Percentiles rank a stretch among this genome's conserved stretches.
phyloP scores from a whole-genome alignment of 2,329 filamentous ascomycete genomes.

The Ascosphaera apis region DNA sequence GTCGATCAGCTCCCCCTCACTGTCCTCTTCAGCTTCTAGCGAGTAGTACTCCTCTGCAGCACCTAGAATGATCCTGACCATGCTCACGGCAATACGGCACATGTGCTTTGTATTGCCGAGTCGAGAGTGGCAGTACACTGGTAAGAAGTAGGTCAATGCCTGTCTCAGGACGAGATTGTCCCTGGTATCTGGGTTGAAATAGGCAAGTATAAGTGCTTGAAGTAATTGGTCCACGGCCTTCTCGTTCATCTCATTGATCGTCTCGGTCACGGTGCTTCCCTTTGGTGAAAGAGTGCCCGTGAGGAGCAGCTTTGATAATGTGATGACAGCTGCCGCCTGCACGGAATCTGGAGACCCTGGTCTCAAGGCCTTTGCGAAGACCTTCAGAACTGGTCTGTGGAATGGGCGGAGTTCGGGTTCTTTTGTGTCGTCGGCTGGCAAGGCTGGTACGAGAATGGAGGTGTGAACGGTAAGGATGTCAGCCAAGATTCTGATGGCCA shows the following conservation, averaged over 20 bases:
- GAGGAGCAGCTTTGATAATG: slow-evolving; percentile 68
- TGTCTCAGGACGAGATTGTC: slow-evolving; percentile 66
- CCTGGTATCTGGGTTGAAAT: slow-evolving; percentile 68
- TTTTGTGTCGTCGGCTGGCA: slow-evolving; percentile 17
- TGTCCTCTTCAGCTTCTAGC: slow-evolving; percentile 48
- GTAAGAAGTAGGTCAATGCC: slow-evolving; percentile 77
- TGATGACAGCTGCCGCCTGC: slow-evolving; percentile 58
- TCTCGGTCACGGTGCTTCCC: slow-evolving; percentile 29
- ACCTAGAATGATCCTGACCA: slow-evolving; percentile 44
- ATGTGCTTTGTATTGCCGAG: slow-evolving; percentile 65
- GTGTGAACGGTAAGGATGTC: slow-evolving; percentile 85
- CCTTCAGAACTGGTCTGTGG: slow-evolving; percentile 49
- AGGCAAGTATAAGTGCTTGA: slow-evolving; percentile 60
- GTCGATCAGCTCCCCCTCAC: slow-evolving; percentile 45
- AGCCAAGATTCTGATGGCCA: slow-evolving; percentile 71
- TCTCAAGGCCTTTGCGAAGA: slow-evolving; percentile 65
- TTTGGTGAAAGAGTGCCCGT: slow-evolving; percentile 41
- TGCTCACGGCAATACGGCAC: slow-evolving; percentile 47
- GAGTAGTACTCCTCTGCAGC: slow-evolving; percentile 41
- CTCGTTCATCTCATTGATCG: slow-evolving; percentile 24
- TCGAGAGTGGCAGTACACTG: slow-evolving; percentile 76
- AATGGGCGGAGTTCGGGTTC: slow-evolving; percentile 27
- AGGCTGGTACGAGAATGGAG: slow-evolving; percentile 41
- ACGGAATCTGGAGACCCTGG: slow-evolving; percentile 47
- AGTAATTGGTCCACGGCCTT: slow-evolving; percentile 49